phyloP scores from a whole-genome alignment of 306 rosid species.

The Begonia fuchsioides region DNA sequence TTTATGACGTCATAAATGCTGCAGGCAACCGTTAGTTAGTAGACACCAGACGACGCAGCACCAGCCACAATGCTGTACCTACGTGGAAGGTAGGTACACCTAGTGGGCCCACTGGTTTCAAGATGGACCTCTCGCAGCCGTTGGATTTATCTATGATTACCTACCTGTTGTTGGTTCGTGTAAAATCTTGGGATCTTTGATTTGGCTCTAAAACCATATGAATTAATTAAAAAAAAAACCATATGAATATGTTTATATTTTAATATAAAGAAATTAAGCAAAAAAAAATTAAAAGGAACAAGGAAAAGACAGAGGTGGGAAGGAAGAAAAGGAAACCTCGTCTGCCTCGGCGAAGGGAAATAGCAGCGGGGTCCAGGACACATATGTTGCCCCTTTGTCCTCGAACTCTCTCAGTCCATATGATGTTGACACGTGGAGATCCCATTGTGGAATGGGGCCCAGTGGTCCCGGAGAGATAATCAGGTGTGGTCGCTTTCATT shows the following conservation, averaged over 20 bases:
- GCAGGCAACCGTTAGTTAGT: constrained; percentile 3
- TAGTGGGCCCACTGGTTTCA: background rate
- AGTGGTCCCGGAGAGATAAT: too few relatives aligned
- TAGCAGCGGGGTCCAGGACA: constrained; percentile 3
- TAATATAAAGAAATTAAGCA: too few relatives aligned
- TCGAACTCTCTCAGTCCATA: background rate
- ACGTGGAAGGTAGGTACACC: constrained; percentile 5
- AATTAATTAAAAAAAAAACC: too few relatives aligned
- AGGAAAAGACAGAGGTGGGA: too few relatives aligned
- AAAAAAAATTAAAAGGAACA: too few relatives aligned
- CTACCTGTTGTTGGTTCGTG: too few relatives aligned
- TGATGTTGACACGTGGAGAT: too few relatives aligned
- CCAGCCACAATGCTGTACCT: constrained; percentile 1
- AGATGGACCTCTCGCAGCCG: background rate
- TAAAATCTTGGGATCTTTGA: too few relatives aligned
- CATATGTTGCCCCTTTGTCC: constrained; percentile 9
- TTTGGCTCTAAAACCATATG: too few relatives aligned
- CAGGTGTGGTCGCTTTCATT: too few relatives aligned
- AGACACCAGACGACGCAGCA: constrained; percentile 8
- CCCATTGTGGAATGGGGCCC: too few relatives aligned
- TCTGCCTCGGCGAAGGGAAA: constrained; percentile 9
- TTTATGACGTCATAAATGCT: background rate
- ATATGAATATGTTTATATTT: too few relatives aligned
- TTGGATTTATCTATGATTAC: background rate
- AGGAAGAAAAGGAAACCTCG: background rate